Evolutionary conservation across 1,284 basidiomycete genomes (phyloP), one percentile per base, ranked within the genome.

Genomic region (Apiotrichum laibachii): DNA sequence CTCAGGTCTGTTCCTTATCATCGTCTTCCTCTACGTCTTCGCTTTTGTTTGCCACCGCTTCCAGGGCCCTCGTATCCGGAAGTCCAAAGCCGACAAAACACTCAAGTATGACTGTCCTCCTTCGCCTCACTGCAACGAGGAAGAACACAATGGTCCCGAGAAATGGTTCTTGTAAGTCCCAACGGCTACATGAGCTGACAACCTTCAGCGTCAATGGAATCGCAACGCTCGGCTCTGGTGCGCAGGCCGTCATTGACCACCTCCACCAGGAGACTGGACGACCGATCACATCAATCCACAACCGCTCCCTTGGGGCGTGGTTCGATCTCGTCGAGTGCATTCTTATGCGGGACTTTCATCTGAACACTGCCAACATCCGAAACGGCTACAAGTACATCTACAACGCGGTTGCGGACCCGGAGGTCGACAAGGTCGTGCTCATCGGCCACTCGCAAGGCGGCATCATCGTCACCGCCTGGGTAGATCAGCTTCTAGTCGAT

Each of bases 391-490:
- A 43, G 39, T 6, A 33, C 13, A 42, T 52, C 50, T 16, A 22
- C 26, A 13, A 43, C 10, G 50, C 50, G 2, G 18, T 71, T 44
- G 57, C 50, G 12, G 53, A 66, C 31, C 37, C 37, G 2, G 42
- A 34, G 1, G 63, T 65, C 50, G 63, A 57, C 8, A 63, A 62
- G 34, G 59, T 72, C 39, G 67, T 72, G 46, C 57, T 72, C 52
- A 64, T 72, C 16, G 64, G 63, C 15, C 70, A 72, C 45, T 67
- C 64, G 16, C 70, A 72, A 60, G 70, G 70, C 16, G 68, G 67
- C 18, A 70, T 72, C 54, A 68, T 70, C 44, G 50, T 62, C 26
- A 61, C 67, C 1, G 42, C 61, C 16, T 67, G 65, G 61, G 46
- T 64, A 61, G 69, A 71, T 55, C 67, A 68, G 55, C 65, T 71